phyloP scores from a whole-genome alignment of 208 protist species.

The Leishmania turanica region DNA sequence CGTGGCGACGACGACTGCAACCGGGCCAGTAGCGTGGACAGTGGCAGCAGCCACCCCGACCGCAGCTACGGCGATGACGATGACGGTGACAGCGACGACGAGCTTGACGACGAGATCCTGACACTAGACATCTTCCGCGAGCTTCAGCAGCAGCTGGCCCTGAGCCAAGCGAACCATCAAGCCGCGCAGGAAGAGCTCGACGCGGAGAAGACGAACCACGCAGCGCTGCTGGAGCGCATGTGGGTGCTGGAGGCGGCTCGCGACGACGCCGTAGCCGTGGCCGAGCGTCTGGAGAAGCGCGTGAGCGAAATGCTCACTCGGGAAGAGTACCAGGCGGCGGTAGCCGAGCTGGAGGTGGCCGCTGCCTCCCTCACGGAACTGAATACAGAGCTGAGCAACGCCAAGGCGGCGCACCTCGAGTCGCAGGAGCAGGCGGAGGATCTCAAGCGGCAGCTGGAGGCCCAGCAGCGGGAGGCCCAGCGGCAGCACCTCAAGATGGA shows the following conservation, averaged over 20 bases:
- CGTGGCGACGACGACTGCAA: slow-evolving; percentile 11
- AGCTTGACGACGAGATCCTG: slow-evolving; percentile 25
- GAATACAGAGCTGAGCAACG: slow-evolving; percentile 37
- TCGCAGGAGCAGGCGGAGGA: slow-evolving; percentile 18
- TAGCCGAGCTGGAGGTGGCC: slow-evolving; percentile 37
- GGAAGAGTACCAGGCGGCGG: slow-evolving; percentile 44
- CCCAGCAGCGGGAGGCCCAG: slow-evolving; percentile 10
- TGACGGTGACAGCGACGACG: slow-evolving; percentile 27
- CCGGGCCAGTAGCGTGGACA: slow-evolving; percentile 2
- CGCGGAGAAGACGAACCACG: slow-evolving; percentile 57
- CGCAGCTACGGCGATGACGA: slow-evolving; percentile 5
- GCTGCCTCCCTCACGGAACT: slow-evolving; percentile 25
- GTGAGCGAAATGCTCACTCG: slow-evolving; percentile 52
- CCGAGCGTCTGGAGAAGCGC: slow-evolving; percentile 13
- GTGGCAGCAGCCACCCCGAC: slow-evolving; percentile 4
- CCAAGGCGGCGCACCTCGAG: slow-evolving; percentile 14
- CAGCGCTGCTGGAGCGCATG: slow-evolving; percentile 66
- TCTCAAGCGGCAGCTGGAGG: slow-evolving; percentile 30
- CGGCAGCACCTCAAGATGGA: slow-evolving; percentile 15
- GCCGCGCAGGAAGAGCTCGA: slow-evolving; percentile 49
- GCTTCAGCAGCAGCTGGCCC: slow-evolving; percentile 50
- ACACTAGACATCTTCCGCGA: slow-evolving; percentile 28
- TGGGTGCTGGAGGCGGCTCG: slow-evolving; percentile 66
- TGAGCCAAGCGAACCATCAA: slow-evolving; percentile 41
- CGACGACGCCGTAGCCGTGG: slow-evolving; percentile 40